A percentile compares a stretch with the other conserved stretches of the same genome.
Evolutionary conservation across 202 grass and related monocot genomes (phyloP).

Genomic region (Panicum virgatum): DNA sequence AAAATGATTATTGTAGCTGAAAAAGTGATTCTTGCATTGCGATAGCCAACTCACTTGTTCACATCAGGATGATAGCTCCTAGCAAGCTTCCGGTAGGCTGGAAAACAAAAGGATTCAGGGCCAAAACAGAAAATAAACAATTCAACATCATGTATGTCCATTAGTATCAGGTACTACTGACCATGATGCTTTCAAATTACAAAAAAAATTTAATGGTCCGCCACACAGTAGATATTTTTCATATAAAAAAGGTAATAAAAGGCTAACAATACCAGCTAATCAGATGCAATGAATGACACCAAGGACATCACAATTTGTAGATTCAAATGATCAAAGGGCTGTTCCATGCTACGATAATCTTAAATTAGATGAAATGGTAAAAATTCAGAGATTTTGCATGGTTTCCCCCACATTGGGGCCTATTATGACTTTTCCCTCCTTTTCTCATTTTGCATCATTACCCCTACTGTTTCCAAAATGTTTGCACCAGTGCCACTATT

Average conservation of each 20-base stretch:
- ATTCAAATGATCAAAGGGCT: not conserved
- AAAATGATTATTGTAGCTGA: not conserved
- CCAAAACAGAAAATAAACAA: not conserved
- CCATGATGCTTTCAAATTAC: not conserved
- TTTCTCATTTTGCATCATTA: not conserved
- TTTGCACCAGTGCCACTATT: not conserved
- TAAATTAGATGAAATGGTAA: slow-evolving; percentile 23
- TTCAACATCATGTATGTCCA: not conserved
- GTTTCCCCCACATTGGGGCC: not conserved
- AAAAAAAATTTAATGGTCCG: not conserved
- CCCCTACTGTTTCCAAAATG: not conserved
- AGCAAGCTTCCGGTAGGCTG: slow-evolving; percentile 95
- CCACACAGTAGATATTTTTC: not conserved
- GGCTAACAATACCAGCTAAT: too few relatives aligned
- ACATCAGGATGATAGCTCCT: slow-evolving; percentile 95
- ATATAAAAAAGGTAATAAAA: too few relatives aligned
- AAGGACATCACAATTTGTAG: not conserved
- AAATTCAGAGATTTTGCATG: not conserved
- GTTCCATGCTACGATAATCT: not conserved
- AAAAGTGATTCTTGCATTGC: not conserved
- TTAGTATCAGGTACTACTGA: not conserved
- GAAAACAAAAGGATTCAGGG: slow-evolving; percentile 39
- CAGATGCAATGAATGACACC: too few relatives aligned
- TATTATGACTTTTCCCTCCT: not conserved
- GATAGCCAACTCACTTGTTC: slow-evolving; percentile 76